These are phyloP conservation scores for Wakefieldia striispora DNA, from an alignment of 768 basidiomycete species.

Conservation along the genomic window DNA sequence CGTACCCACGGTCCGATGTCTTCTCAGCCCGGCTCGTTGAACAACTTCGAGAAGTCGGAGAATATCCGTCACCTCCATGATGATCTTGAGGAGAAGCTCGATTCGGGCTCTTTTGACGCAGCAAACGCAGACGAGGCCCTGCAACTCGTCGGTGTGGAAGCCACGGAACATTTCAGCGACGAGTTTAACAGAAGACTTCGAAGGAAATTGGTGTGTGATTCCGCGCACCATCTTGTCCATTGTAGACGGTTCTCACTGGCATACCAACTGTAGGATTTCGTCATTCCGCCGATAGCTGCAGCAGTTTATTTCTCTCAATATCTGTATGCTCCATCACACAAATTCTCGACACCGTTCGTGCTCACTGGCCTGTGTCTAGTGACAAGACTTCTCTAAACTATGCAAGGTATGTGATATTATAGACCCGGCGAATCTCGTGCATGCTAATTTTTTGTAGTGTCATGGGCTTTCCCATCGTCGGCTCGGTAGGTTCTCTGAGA, in stretches of 20 bases:
- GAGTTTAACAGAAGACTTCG: conserved; percentile 57
- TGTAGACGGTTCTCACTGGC: background rate
- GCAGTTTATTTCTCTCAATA: conserved; percentile 71
- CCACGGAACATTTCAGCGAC: conserved; percentile 52
- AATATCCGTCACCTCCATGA: conserved; percentile 13
- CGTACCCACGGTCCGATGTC: conserved; percentile 15
- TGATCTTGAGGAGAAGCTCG: conserved; percentile 34
- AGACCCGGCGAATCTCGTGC: background rate
- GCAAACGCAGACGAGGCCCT: conserved; percentile 58
- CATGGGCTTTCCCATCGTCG: conserved; percentile 64
- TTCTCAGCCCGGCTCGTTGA: conserved; percentile 8
- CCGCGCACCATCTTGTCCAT: background rate
- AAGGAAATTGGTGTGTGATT: conserved; percentile 51
- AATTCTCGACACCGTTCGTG: background rate
- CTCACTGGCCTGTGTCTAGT: conserved; percentile 30
- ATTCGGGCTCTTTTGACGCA: conserved; percentile 33
- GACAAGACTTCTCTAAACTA: conserved; percentile 72
- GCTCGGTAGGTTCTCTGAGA: conserved; percentile 41
- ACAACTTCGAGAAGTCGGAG: conserved; percentile 13
- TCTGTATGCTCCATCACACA: conserved; percentile 39
- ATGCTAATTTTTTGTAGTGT: conserved; percentile 39
- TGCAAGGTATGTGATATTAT: conserved; percentile 45
- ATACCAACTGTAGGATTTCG: conserved; percentile 37
- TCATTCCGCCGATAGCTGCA: conserved; percentile 56
- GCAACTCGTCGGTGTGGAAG: conserved; percentile 53